These are phyloP conservation scores for Penicillium sp. DNA, from an alignment of 2,329 filamentous ascomycete genomes.

Conservation along the genomic window DNA sequence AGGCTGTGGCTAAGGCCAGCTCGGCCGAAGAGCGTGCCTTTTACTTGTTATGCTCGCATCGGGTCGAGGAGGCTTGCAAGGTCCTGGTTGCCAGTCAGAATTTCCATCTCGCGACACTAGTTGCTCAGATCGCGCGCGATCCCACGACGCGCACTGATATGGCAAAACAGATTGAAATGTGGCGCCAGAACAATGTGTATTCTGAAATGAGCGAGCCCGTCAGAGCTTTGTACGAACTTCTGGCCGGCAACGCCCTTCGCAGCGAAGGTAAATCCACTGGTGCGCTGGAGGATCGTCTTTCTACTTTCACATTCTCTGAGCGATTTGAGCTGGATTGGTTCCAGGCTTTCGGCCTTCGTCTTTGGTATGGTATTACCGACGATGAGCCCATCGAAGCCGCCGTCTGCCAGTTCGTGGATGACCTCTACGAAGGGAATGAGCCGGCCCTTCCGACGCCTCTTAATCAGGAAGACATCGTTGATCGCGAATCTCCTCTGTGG, in stretches of 20 bases:
- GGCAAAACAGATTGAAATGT: conserved; percentile 68
- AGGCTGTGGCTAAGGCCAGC: conserved; percentile 55
- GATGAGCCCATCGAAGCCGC: conserved; percentile 63
- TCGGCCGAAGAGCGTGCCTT: conserved; percentile 76
- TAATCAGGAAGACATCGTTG: no score
- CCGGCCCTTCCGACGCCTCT: no score
- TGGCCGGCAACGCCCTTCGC: conserved; percentile 76
- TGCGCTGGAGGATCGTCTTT: conserved; percentile 68
- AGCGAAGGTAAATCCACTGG: conserved; percentile 65
- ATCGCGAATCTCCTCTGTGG: conserved; percentile 70
- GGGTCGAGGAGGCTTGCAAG: conserved; percentile 73
- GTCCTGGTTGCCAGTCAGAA: conserved; percentile 66
- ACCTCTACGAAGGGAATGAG: no score
- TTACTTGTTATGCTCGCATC: conserved; percentile 66
- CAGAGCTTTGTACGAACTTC: conserved; percentile 77
- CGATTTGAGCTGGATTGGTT: conserved; percentile 86
- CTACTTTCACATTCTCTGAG: conserved; percentile 71
- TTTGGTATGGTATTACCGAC: conserved; percentile 73
- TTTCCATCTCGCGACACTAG: conserved; percentile 72
- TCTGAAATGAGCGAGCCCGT: conserved; percentile 79
- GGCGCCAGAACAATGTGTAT: conserved; percentile 72
- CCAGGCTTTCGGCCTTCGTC: conserved; percentile 78
- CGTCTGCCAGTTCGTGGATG: conserved; percentile 65
- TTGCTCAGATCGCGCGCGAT: conserved; percentile 72
- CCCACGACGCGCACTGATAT: conserved; percentile 64